A percentile compares a stretch with the other conserved stretches of the same genome.
Evolutionary conservation across 2,329 filamentous ascomycete species (phyloP).

Genomic region (Fusarium xylarioides): DNA sequence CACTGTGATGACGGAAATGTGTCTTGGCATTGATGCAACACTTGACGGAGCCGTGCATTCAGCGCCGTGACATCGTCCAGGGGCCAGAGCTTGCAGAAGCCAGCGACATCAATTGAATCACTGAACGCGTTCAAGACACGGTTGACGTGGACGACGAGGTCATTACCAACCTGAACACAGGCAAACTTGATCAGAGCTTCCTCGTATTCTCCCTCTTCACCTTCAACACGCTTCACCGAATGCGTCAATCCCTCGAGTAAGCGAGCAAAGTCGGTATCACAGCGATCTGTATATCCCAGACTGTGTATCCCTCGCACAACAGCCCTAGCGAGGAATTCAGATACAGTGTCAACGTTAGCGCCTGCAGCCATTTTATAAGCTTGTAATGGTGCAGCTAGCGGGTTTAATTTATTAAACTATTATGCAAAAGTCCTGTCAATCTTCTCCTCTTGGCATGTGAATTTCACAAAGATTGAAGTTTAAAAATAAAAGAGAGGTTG

Average conservation of each 20-base stretch:
- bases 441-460: not conserved
- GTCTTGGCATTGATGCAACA: constrained; percentile 25
- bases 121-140: not conserved
- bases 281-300: not conserved
- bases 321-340: constrained; percentile 32
- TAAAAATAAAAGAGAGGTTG: not conserved
- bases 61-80: constrained; percentile 30
- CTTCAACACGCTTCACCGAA: constrained; percentile 8
- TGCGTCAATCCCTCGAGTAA: constrained; percentile 1
- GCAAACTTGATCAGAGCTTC: constrained; percentile 17
- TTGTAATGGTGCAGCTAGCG: constrained; percentile 39
- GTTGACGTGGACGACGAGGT: constrained; percentile 37
- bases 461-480: not conserved
- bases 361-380: constrained; percentile 46
- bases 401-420: not conserved
- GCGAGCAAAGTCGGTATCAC: constrained; percentile 5
- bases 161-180: constrained; percentile 41
- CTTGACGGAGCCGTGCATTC: constrained; percentile 23
- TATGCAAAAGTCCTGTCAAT: not conserved
- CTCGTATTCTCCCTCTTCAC: not conserved
- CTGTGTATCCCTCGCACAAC: constrained; percentile 18
- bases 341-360: not conserved
- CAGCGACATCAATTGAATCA: not conserved
- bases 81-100: constrained; percentile 33
- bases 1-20: not conserved